Conservation (phyloP, 2,329 filamentous ascomycete species). For the Ampelomyces quisqualis region DNA sequence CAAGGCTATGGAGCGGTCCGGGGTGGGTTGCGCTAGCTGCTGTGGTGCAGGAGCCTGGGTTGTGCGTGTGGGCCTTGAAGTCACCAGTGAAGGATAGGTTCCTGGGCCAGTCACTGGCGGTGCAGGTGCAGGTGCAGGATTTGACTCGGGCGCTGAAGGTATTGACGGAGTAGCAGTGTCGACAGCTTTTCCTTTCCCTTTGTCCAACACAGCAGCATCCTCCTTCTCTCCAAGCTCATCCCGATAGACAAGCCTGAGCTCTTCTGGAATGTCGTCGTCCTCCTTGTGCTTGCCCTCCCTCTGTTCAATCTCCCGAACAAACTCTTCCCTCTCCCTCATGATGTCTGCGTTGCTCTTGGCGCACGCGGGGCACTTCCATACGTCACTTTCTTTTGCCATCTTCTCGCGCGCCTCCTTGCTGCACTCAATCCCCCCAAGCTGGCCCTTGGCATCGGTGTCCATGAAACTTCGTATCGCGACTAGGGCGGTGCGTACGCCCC, state of each 20-base stretch:
- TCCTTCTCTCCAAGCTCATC: constrained; percentile 63
- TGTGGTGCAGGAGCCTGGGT: not conserved
- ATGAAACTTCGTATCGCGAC: constrained; percentile 82
- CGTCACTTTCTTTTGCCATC: constrained; percentile 66
- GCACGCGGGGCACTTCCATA: constrained; percentile 71
- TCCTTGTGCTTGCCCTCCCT: constrained; percentile 46
- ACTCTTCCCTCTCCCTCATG: constrained; percentile 67
- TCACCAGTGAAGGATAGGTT: no score
- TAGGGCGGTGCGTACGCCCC: constrained; percentile 90
- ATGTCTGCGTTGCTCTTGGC: constrained; percentile 71
- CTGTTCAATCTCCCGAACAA: constrained; percentile 50
- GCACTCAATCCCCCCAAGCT: constrained; percentile 85
- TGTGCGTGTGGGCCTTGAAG: not conserved
- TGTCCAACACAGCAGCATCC: constrained; percentile 16
- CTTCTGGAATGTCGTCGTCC: constrained; percentile 53
- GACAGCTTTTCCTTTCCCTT: constrained; percentile 22
- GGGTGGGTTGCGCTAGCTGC: constrained; percentile 29
- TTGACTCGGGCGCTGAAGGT: not conserved
- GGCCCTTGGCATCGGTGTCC: constrained; percentile 84
- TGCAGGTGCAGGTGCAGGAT: not conserved
- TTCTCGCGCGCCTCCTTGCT: constrained; percentile 62
- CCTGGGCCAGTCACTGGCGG: not conserved
- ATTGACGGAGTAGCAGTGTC: constrained; percentile 2
- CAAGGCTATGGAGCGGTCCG: constrained; percentile 67
- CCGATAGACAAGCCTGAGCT: constrained; percentile 67